Base-by-base conservation (phyloP, 192 early-diverging fungal species). In the Mortierella claussenii region DNA sequence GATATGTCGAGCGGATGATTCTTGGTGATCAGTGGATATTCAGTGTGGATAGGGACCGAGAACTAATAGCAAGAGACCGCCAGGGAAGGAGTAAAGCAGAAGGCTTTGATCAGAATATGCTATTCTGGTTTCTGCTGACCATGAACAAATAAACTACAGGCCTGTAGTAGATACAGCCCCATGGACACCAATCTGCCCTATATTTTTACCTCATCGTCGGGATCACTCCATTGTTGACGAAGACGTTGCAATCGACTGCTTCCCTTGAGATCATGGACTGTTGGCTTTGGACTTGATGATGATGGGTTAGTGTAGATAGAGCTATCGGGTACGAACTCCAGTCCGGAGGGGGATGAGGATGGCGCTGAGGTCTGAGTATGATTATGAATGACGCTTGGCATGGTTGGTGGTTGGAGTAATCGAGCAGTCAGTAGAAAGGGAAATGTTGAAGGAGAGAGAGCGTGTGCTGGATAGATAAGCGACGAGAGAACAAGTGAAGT, bases 11-110 rank as follows among this genome's bases (percentile, higher is more conserved):
- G 18, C 1, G 70, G 70, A n/a, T n/a, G n/a, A 20, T 26, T 53
- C 18, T 65, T 65, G 44, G 62, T 59, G 13, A 75, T 65, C 51
- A 75, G 46, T 31, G 70, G 70, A 13, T 56, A 58, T 51, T 75
- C 70, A 46, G 70, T 75, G n/a, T 75, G 63, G 31, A 75, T 75
- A 13, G 70, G 70, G 11, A 60, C 70, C 26, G 70, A 65, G 51
- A 75, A 75, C 70, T 75, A 45, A n/a, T n/a, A 18, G 2, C 3
- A 50, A 50, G 7, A 50, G 5, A 27, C n/a, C n/a, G n/a, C n/a
- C n/a, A n/a, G n/a, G n/a, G n/a, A n/a, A n/a, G n/a, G n/a, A n/a
- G n/a, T n/a, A n/a, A n/a, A n/a, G n/a, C n/a, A n/a, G n/a, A n/a
- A n/a, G n/a, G n/a, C n/a, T n/a, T n/a, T n/a, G n/a, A n/a, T n/a